Percentiles rank a stretch among this genome's conserved stretches.
Conservation (phyloP, 768 basidiomycete species). For the Pholiota molesta region DNA sequence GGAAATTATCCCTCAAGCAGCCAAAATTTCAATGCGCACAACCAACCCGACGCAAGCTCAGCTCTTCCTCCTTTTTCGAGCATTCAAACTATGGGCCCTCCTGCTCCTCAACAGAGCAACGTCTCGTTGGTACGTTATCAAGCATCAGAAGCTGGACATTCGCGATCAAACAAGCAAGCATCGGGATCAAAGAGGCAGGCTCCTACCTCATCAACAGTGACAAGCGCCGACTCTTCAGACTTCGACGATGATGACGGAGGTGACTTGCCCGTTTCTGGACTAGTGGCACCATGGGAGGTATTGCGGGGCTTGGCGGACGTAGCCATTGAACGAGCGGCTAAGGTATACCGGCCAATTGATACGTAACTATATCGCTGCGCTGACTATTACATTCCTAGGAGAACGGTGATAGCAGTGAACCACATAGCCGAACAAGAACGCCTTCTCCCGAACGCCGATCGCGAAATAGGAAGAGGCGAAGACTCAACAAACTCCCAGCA, state of each 20-base stretch:
- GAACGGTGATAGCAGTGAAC: conserved; percentile 78
- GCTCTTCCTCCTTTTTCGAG: conserved; percentile 75
- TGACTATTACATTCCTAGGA: conserved; percentile 27
- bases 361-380: no score
- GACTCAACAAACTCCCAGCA: conserved; percentile 60
- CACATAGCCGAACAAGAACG: conserved; percentile 74
- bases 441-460: conserved; percentile 72
- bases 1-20: conserved; percentile 39
- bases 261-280: conserved; percentile 77
- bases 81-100: conserved; percentile 58
- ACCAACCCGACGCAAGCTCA: conserved; percentile 44
- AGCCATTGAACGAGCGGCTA: conserved; percentile 76
- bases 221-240: conserved; percentile 83
- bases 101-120: conserved; percentile 41
- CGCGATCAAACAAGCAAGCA: conserved; percentile 35
- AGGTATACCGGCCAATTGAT: conserved; percentile 46
- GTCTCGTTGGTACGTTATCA: conserved; percentile 67
- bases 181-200: conserved; percentile 62
- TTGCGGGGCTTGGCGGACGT: conserved; percentile 81
- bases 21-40: conserved; percentile 37
- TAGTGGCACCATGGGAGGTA: conserved; percentile 89
- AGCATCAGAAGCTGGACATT: conserved; percentile 42
- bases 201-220: conserved; percentile 64
- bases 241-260: conserved; percentile 83
- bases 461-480: conserved; percentile 74